Base-by-base conservation (phyloP, 176 grass and related monocot genomes). In the Coix lacrymajobi region DNA sequence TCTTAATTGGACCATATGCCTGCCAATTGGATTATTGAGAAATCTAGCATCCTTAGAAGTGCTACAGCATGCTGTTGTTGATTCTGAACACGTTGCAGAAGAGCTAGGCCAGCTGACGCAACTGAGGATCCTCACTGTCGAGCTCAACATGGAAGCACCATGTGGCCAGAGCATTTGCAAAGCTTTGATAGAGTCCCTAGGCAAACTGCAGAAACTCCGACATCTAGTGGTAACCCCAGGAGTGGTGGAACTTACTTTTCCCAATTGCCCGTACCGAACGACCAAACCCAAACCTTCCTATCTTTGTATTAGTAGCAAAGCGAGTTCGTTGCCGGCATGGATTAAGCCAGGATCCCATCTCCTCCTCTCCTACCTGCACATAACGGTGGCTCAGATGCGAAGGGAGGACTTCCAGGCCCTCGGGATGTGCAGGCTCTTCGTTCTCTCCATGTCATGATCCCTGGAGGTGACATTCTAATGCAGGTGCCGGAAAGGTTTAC, bases 271-370 rank as follows among this genome's bases (percentile, higher is more conserved):
- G n/a, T n/a, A n/a, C n/a, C n/a, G n/a, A n/a, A n/a, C n/a, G n/a
- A n/a, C n/a, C n/a, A n/a, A n/a, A n/a, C n/a, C n/a, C n/a, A n/a
- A 44, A 14, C 68, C 68, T 71, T 14, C 13, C 6, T 4, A 4
- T 28, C 68, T 71, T 45, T 0, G 0, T 26, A 45, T 71, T 17
- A 0, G 0, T 1, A 0, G 0, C 0, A 1, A 0, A 24, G 4
- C 2, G 1, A 16, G 0, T 7, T n/a, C 0, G 0, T 3, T 79
- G 2, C 77, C 77, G 1, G 9, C 26, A 34, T 79, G 60, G 60
- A 79, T 79, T 24, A 15, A 1, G 15, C 2, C 26, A 17, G 31
- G 11, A 5, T 79, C 39, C 0, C 9, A 63, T 30, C 15, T 0
- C 0, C 9, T 16, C 12, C 75, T 77, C 15, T 43, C 56, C 36